Conservation (phyloP, 1,284 basidiomycete genomes). For the Laetiporus sulphureus region DNA sequence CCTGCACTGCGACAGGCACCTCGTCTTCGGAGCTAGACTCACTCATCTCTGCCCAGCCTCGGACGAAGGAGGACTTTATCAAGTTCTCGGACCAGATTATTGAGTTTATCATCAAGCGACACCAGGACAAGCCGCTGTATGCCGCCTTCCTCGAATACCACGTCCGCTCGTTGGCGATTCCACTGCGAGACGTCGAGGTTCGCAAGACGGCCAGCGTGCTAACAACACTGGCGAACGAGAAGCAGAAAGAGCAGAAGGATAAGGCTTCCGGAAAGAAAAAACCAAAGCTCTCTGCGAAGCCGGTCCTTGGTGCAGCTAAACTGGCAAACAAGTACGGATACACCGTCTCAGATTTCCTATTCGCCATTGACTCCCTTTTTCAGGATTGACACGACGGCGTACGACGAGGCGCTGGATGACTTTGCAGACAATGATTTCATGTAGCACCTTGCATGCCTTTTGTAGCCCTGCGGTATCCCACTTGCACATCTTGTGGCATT, state of each 20-base stretch:
- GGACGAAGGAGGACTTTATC: slow-evolving; percentile 82
- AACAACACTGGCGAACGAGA: slow-evolving; percentile 86
- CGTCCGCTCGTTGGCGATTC: slow-evolving; percentile 62
- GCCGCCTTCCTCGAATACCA: slow-evolving; percentile 78
- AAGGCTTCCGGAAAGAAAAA: slow-evolving; percentile 89
- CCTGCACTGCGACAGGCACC: slow-evolving; percentile 37
- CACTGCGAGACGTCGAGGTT: slow-evolving; percentile 83
- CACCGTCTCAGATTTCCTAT: background rate
- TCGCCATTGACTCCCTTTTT: slow-evolving; percentile 2
- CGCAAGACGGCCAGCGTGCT: slow-evolving; percentile 79
- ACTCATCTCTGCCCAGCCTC: slow-evolving; percentile 68
- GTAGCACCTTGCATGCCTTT: slow-evolving; percentile 30
- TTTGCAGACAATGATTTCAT: slow-evolving; percentile 76
- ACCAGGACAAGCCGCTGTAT: slow-evolving; percentile 78
- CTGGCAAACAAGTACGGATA: slow-evolving; percentile 48
- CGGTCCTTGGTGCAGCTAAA: slow-evolving; percentile 69
- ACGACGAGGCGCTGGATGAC: slow-evolving; percentile 84
- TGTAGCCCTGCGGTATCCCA: background rate
- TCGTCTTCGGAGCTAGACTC: slow-evolving; percentile 64
- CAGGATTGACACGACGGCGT: slow-evolving; percentile 72
- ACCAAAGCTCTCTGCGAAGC: slow-evolving; percentile 64
- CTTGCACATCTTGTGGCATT: slow-evolving; percentile 11
- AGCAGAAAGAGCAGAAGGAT: slow-evolving; percentile 84
- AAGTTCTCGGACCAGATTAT: slow-evolving; percentile 68
- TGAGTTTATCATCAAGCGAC: slow-evolving; percentile 66